Conservation (phyloP, 2,329 filamentous ascomycete species). For the Fusarium brevicatenulatum region DNA sequence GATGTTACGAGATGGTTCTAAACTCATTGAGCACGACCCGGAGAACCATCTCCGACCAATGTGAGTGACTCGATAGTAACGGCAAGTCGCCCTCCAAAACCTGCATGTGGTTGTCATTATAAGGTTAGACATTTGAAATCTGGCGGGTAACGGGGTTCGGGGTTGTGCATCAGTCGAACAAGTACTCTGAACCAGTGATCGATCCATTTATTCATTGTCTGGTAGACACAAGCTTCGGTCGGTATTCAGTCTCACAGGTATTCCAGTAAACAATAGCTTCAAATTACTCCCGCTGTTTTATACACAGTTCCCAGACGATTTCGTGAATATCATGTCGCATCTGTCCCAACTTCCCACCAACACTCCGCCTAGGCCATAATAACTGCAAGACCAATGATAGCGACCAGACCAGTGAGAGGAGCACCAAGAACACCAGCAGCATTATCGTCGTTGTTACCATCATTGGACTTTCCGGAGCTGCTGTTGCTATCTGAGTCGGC, state of each 20-base stretch:
- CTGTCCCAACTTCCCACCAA: neutral
- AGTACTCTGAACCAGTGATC: neutral
- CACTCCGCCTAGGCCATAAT: conserved; percentile 25
- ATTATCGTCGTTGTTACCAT: conserved; percentile 23
- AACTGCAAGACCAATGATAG: conserved; percentile 31
- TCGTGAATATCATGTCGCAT: conserved; percentile 32
- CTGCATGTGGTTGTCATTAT: neutral
- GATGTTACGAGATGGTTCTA: neutral
- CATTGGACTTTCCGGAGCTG: conserved; percentile 16
- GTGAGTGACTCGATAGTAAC: neutral
- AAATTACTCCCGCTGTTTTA: conserved; percentile 11
- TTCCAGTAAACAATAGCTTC: neutral
- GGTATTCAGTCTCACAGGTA: conserved; percentile 3
- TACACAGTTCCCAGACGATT: neutral
- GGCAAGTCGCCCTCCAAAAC: neutral
- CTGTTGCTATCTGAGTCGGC: conserved; percentile 15
- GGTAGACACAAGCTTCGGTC: neutral
- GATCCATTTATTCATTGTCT: neutral
- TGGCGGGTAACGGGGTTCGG: neutral
- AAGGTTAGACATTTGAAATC: neutral
- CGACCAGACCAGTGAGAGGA: conserved; percentile 31
- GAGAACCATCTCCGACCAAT: neutral
- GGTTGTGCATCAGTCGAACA: neutral
- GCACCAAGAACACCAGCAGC: conserved; percentile 26
- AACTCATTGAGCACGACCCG: too few relatives aligned